Conservation (phyloP, 805 yeast species). For the Ogataea naganishii region DNA sequence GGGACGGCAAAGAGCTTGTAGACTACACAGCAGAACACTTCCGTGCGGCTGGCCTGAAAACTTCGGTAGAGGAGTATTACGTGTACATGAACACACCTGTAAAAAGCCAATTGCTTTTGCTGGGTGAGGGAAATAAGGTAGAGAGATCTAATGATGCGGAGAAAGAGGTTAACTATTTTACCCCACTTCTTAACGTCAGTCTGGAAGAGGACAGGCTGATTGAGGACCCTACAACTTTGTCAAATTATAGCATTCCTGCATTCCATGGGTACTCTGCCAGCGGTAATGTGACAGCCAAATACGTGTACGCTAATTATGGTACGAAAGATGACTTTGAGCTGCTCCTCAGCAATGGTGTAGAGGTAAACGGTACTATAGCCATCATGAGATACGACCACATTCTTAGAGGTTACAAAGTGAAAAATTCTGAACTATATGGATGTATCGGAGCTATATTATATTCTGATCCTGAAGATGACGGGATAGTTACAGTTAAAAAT, state of each 20-base stretch:
- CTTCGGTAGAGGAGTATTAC: conserved; percentile 46
- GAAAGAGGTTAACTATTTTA: too few species aligned
- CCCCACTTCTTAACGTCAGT: too few species aligned
- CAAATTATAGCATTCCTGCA: conserved; percentile 34
- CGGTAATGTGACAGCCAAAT: conserved; percentile 50
- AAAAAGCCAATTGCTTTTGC: conserved; percentile 31
- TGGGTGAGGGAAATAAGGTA: conserved; percentile 25
- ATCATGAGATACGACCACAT: conserved; percentile 44
- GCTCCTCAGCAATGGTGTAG: conserved; percentile 30
- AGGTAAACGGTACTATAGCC: conserved; percentile 47
- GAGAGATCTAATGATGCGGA: too few species aligned
- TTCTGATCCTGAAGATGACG: conserved; percentile 54
- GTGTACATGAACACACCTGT: conserved; percentile 46
- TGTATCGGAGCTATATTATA: conserved; percentile 54
- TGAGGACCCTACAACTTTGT: conserved; percentile 31
- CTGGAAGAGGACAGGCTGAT: conserved; percentile 39
- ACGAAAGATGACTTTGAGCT: conserved; percentile 40
- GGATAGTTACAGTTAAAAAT: conserved; percentile 40
- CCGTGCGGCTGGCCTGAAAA: conserved; percentile 40
- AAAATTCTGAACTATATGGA: conserved; percentile 53
- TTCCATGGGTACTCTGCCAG: conserved; percentile 59
- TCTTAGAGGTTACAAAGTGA: conserved; percentile 47
- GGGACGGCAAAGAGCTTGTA: conserved; percentile 33
- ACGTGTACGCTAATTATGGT: conserved; percentile 56
- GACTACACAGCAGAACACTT: conserved; percentile 44